These are phyloP conservation scores for Phytophthora citrophthora DNA, from an alignment of 352 stramenopile genomes.

Conservation along the genomic window DNA sequence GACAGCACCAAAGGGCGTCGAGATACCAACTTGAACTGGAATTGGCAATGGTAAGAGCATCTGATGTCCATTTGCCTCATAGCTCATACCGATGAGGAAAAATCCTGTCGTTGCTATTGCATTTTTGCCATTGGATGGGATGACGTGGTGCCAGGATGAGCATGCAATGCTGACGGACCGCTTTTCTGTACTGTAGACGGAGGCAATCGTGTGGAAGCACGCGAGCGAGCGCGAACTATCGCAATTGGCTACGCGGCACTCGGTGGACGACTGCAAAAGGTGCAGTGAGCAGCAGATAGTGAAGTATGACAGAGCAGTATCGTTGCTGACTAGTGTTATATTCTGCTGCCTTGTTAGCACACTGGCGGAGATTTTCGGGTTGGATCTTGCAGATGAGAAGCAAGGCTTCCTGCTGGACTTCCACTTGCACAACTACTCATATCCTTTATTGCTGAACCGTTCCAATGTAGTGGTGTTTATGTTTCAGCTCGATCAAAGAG, in stretches of 20 bases:
- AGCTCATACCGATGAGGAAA: not conserved
- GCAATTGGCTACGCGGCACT: conserved; percentile 44
- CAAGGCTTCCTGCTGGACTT: conserved; percentile 58
- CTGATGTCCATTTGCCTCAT: not conserved
- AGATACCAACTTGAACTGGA: conserved; percentile 2
- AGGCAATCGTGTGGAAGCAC: conserved; percentile 69
- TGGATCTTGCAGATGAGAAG: conserved; percentile 45
- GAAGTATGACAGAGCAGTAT: not conserved
- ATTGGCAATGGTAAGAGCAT: conserved; percentile 11
- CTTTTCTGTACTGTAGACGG: conserved; percentile 39
- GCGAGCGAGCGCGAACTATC: conserved; percentile 48
- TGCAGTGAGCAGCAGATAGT: conserved; percentile 14
- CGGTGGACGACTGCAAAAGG: conserved; percentile 67
- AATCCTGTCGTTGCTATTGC: no score
- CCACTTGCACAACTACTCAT: conserved; percentile 75
- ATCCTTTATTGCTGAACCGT: conserved; percentile 36
- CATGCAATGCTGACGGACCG: not conserved
- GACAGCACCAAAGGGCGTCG: not conserved
- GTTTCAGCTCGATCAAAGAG: not conserved
- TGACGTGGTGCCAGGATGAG: not conserved
- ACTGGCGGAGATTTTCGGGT: conserved; percentile 57
- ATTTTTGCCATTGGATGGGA: not conserved
- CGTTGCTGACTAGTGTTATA: not conserved
- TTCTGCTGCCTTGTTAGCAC: conserved; percentile 32
- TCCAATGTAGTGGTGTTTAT: not conserved